phyloP scores from a whole-genome alignment of 75 land plant genomes.

The Pinus tabuliformis region DNA sequence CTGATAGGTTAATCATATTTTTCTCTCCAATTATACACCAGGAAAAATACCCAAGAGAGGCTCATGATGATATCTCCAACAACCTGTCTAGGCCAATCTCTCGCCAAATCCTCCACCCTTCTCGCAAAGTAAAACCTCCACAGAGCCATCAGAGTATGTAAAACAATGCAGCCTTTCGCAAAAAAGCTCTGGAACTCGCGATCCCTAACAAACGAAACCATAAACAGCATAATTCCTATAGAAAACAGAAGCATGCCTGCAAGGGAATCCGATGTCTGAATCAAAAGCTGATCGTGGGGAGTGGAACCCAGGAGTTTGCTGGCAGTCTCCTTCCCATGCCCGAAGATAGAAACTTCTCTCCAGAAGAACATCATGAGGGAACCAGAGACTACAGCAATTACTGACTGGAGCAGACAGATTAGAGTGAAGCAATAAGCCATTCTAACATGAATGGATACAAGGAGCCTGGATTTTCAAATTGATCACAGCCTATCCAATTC shows the following conservation, averaged over 20 bases:
- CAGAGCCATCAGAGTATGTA: slow-evolving; percentile 42
- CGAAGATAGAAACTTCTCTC: slow-evolving; percentile 37
- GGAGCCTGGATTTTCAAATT: too few relatives aligned
- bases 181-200: slow-evolving; percentile 63
- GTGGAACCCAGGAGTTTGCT: slow-evolving; percentile 53
- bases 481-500: too few relatives aligned
- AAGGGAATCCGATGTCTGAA: slow-evolving; percentile 51
- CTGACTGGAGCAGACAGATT: slow-evolving; percentile 46
- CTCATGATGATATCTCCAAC: slow-evolving; percentile 45
- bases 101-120: slow-evolving; percentile 35
- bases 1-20: slow-evolving; percentile 47
- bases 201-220: slow-evolving; percentile 62
- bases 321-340: slow-evolving; percentile 44
- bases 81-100: slow-evolving; percentile 47
- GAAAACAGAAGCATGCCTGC: slow-evolving; percentile 44
- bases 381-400: slow-evolving; percentile 37
- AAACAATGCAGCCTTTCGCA: slow-evolving; percentile 56
- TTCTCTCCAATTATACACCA: slow-evolving; percentile 69
- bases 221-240: slow-evolving; percentile 51
- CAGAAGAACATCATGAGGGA: slow-evolving; percentile 50
- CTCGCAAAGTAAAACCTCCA: slow-evolving; percentile 61
- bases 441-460: too few relatives aligned
- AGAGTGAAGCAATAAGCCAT: slow-evolving; percentile 22
- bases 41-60: slow-evolving; percentile 56
- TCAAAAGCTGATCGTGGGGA: slow-evolving; percentile 55